Conservation (phyloP, 2,329 filamentous ascomycete genomes). For the Paracorniculantispora psalliotae region DNA sequence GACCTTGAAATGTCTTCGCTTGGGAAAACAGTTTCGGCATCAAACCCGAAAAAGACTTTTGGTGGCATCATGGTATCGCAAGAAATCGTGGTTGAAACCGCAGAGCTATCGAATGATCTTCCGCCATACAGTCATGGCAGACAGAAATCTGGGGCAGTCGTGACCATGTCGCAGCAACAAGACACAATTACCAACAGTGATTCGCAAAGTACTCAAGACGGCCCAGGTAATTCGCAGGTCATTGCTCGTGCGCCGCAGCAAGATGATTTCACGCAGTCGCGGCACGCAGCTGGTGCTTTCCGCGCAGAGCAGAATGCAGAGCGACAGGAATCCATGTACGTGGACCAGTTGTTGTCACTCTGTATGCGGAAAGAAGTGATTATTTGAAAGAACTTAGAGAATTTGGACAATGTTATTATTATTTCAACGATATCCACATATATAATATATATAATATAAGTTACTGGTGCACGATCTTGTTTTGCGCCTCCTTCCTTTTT, state of each 20-base stretch:
- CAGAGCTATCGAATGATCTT: not conserved
- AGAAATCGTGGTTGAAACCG: constrained; percentile 43
- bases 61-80: constrained; percentile 60
- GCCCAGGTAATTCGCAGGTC: not conserved
- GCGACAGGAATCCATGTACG: constrained; percentile 13
- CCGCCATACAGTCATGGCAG: not conserved
- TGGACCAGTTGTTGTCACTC: constrained; percentile 20
- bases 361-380: constrained; percentile 15
- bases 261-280: not conserved
- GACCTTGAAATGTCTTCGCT: constrained; percentile 9
- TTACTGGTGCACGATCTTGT: too few relatives aligned
- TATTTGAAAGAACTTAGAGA: not conserved
- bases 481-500: too few relatives aligned
- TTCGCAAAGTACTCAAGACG: not conserved
- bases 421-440: too few relatives aligned
- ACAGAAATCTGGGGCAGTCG: not conserved
- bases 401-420: not conserved
- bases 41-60: constrained; percentile 24
- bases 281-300: constrained; percentile 9
- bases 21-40: not conserved
- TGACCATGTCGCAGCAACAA: not conserved
- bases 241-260: not conserved
- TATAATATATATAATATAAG: too few relatives aligned
- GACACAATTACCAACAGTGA: not conserved
- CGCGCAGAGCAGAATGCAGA: constrained; percentile 3